Conservation (phyloP, 2,329 filamentous ascomycete genomes). For the Neocatenulostroma microsporum region DNA sequence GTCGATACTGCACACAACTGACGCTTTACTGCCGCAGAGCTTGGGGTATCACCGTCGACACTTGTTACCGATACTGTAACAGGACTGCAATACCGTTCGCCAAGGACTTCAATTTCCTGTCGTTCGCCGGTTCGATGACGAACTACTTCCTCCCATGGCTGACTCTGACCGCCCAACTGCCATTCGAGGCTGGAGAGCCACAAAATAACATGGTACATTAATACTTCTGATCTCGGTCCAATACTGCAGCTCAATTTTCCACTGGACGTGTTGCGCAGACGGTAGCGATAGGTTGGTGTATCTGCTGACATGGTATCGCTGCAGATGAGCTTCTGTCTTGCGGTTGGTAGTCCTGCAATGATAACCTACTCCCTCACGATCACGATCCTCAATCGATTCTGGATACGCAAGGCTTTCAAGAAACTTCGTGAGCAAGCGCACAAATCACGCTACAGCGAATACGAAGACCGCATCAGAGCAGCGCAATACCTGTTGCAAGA, state of each 20-base stretch:
- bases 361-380: slow-evolving; percentile 20
- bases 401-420: slow-evolving; percentile 12
- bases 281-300: too few species aligned
- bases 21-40: too few species aligned
- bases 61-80: neutral
- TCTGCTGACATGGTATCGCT: too few species aligned
- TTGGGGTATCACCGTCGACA: neutral
- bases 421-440: slow-evolving; percentile 10
- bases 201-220: too few species aligned
- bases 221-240: too few species aligned
- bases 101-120: slow-evolving; percentile 16
- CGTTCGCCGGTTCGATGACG: slow-evolving; percentile 14
- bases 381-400: slow-evolving; percentile 20
- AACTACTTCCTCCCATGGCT: slow-evolving; percentile 22
- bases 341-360: slow-evolving; percentile 18
- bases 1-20: too few species aligned
- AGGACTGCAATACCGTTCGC: neutral
- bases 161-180: slow-evolving; percentile 18
- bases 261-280: too few species aligned
- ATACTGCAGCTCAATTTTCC: too few species aligned
- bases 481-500: slow-evolving; percentile 18
- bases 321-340: slow-evolving; percentile 15
- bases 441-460: slow-evolving; percentile 11
- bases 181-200: slow-evolving; percentile 18
- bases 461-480: slow-evolving; percentile 9